These are phyloP conservation scores for Dunaliella salina DNA, from an alignment of 163 green algal genomes.

Conservation along the genomic window DNA sequence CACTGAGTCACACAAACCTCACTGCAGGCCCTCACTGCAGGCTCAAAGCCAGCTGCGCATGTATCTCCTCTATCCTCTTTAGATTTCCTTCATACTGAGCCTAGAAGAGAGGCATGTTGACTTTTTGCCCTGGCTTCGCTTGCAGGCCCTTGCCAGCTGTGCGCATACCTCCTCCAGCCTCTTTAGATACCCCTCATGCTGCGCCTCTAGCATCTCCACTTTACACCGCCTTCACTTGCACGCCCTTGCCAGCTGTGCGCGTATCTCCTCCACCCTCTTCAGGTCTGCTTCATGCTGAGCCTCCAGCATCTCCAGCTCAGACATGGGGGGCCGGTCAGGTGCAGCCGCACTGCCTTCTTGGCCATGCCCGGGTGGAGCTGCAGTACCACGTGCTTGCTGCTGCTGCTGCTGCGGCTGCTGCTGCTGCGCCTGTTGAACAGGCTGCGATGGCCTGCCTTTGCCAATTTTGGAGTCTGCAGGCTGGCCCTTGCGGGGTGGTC, in stretches of 20 bases:
- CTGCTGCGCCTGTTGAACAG: background rate
- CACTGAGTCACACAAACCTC: too few relatives aligned
- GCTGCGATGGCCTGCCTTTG: background rate
- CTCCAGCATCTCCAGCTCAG: slow-evolving; percentile 39
- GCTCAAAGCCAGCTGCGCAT: too few relatives aligned
- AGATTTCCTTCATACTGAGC: too few relatives aligned
- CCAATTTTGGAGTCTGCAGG: background rate
- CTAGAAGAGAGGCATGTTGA: too few relatives aligned
- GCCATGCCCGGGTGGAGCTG: background rate
- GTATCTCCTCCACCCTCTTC: slow-evolving; percentile 42
- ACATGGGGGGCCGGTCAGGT: background rate
- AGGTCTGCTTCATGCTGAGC: slow-evolving; percentile 36
- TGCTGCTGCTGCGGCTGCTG: background rate
- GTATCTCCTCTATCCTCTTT: too few relatives aligned
- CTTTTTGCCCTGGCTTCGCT: too few relatives aligned
- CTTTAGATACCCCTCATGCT: slow-evolving; percentile 35
- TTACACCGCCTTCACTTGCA: too few relatives aligned
- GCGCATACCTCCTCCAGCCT: slow-evolving; percentile 44
- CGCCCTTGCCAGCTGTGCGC: slow-evolving; percentile 34
- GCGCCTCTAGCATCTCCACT: slow-evolving; percentile 39
- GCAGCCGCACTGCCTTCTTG: background rate
- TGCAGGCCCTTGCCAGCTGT: slow-evolving; percentile 25
- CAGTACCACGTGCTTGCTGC: background rate
- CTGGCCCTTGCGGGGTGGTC: background rate
- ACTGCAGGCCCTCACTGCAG: too few relatives aligned